Evolutionary conservation across 2,329 filamentous ascomycete genomes (phyloP).

Genomic region (Penicillium sp.): DNA sequence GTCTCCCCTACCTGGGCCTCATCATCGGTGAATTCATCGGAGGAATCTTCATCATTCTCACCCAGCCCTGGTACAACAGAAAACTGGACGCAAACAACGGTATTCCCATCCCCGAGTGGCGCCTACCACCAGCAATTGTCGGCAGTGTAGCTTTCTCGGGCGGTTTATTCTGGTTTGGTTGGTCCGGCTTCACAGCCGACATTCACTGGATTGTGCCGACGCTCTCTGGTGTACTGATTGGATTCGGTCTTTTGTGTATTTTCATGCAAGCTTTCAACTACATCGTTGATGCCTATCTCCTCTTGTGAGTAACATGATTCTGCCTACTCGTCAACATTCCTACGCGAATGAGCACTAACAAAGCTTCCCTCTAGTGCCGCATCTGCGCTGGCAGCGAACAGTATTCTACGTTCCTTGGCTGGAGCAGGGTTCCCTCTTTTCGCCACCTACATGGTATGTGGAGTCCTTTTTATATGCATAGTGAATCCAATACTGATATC

Average conservation of each 20-base stretch:
- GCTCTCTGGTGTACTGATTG: constrained; percentile 48
- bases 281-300: constrained; percentile 55
- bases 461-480: too few species aligned
- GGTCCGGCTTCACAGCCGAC: constrained; percentile 55
- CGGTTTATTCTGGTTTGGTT: constrained; percentile 74
- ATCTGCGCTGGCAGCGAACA: constrained; percentile 47
- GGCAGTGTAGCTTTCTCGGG: constrained; percentile 51
- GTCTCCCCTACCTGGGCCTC: constrained; percentile 81
- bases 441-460: constrained; percentile 30
- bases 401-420: constrained; percentile 42
- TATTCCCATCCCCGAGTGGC: constrained; percentile 54
- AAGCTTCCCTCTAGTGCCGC: constrained; percentile 38
- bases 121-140: constrained; percentile 50
- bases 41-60: constrained; percentile 59
- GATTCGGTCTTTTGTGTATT: constrained; percentile 54
- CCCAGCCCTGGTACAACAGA: constrained; percentile 63
- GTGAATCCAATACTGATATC: not conserved
- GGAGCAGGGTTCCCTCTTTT: constrained; percentile 38
- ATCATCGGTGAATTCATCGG: constrained; percentile 67
- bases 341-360: not conserved
- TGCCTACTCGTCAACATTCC: not conserved
- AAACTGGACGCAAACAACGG: constrained; percentile 64
- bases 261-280: constrained; percentile 57
- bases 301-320: constrained; percentile 37
- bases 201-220: constrained; percentile 42